A percentile compares a stretch with the other conserved stretches of the same genome.
phyloP scores from a whole-genome alignment of 306 rosid species.

The Citrullus amarus region DNA sequence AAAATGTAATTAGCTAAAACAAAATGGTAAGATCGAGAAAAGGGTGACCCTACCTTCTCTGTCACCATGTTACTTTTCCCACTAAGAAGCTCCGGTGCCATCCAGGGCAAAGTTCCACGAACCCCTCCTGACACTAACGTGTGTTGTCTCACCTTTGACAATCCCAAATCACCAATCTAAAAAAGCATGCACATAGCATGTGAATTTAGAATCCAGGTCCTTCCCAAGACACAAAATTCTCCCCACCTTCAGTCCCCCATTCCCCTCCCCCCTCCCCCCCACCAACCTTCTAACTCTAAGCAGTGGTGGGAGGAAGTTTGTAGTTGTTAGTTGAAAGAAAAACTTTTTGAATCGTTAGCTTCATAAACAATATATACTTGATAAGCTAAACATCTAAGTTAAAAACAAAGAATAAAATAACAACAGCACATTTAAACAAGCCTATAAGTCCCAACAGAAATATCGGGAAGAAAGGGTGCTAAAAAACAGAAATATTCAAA shows the following conservation, averaged over 20 bases:
- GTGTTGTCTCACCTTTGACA: constrained; percentile 93
- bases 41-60: constrained; percentile 47
- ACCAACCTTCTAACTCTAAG: not conserved
- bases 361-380: not conserved
- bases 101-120: constrained; percentile 99
- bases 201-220: not conserved
- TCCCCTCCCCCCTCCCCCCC: not conserved
- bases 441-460: not conserved
- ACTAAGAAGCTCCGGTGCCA: constrained; percentile 99
- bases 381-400: not conserved
- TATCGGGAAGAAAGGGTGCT: not conserved
- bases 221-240: not conserved
- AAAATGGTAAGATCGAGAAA: not conserved
- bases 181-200: constrained; percentile 12
- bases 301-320: not conserved
- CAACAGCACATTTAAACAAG: not conserved
- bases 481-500: not conserved
- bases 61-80: constrained; percentile 97
- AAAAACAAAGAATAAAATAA: not conserved
- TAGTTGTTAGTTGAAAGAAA: not conserved
- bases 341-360: not conserved
- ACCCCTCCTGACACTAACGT: constrained; percentile 98
- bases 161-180: constrained; percentile 97
- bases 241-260: too few species aligned
- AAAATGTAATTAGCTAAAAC: not conserved